phyloP scores from a whole-genome alignment of 2,329 filamentous ascomycete genomes.

The Rachicladosporium sp. region DNA sequence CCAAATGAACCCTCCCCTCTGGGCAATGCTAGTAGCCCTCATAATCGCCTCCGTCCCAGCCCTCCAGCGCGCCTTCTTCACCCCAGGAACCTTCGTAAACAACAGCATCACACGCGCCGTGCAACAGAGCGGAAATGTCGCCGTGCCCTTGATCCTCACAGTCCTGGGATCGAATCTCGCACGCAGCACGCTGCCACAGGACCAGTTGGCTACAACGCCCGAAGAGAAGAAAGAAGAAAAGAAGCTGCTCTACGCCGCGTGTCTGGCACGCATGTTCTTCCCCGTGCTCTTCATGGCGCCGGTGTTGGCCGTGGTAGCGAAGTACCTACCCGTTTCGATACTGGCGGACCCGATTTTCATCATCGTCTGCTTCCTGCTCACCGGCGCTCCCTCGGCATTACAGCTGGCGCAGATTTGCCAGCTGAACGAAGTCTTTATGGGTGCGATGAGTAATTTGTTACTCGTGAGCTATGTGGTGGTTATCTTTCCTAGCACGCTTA shows the following conservation, averaged over 20 bases:
- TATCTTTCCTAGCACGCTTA: slow-evolving; percentile 85
- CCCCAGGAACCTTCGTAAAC: slow-evolving; percentile 75
- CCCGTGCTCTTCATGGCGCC: slow-evolving; percentile 89
- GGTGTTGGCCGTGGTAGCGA: slow-evolving; percentile 72
- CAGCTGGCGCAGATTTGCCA: slow-evolving; percentile 97
- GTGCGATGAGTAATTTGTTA: slow-evolving; percentile 80
- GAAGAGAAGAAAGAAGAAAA: slow-evolving; percentile 58
- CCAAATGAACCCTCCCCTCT: slow-evolving; percentile 97
- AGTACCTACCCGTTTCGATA: slow-evolving; percentile 85
- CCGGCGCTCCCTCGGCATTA: slow-evolving; percentile 81
- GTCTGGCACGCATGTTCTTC: slow-evolving; percentile 82
- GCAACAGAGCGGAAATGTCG: slow-evolving; percentile 73
- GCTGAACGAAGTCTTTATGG: slow-evolving; percentile 92
- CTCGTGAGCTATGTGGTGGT: slow-evolving; percentile 95
- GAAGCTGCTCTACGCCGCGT: slow-evolving; percentile 71
- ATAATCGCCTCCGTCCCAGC: slow-evolving; percentile 76
- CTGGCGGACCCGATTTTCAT: slow-evolving; percentile 96
- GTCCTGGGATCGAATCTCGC: slow-evolving; percentile 91
- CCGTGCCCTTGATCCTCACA: slow-evolving; percentile 87
- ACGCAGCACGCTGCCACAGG: slow-evolving; percentile 69
- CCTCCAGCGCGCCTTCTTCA: slow-evolving; percentile 78
- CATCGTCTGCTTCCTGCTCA: slow-evolving; percentile 92
- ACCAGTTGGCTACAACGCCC: slow-evolving; percentile 49
- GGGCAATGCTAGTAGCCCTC: slow-evolving; percentile 90
- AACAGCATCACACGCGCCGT: slow-evolving; percentile 89